Percentiles rank a stretch among this genome's conserved stretches.
These are phyloP conservation scores for Annulohypoxylon moriforme DNA, from an alignment of 495 filamentous ascomycete genomes.

Conservation along the genomic window DNA sequence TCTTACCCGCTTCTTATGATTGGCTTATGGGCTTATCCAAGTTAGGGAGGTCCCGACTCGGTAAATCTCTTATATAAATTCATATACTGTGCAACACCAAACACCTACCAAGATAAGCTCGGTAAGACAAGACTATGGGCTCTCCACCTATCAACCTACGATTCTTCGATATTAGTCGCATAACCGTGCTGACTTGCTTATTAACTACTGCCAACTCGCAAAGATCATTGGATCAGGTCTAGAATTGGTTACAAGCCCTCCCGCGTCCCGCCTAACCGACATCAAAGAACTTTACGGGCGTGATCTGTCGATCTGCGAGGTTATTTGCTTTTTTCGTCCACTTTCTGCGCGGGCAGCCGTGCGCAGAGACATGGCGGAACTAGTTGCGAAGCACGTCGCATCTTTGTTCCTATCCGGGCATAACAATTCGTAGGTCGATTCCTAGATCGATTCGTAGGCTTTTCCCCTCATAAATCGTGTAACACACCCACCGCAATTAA, in stretches of 20 bases:
- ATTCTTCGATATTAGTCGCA: conserved; percentile 2
- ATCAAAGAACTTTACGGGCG: not conserved
- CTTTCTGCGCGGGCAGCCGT: not conserved
- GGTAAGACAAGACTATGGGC: not conserved
- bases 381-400: conserved; percentile 19
- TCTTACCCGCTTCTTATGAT: not conserved
- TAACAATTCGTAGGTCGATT: not conserved
- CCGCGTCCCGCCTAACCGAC: not conserved
- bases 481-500: not conserved
- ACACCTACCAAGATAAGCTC: conserved; percentile 10
- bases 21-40: not conserved
- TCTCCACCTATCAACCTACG: not conserved
- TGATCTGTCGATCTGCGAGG: conserved; percentile 17
- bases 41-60: not conserved
- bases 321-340: not conserved
- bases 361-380: conserved; percentile 5
- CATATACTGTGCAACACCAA: conserved; percentile 9
- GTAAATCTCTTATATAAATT: not conserved
- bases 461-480: conserved; percentile 16
- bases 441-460: not conserved
- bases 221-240: conserved; percentile 9
- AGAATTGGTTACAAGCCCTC: conserved; percentile 7
- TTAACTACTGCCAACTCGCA: not conserved
- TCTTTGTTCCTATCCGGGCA: conserved; percentile 12
- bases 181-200: conserved; percentile 10